Base-by-base conservation (phyloP, 129 eudicot genomes). In the Chrysanthemum makinoi region DNA sequence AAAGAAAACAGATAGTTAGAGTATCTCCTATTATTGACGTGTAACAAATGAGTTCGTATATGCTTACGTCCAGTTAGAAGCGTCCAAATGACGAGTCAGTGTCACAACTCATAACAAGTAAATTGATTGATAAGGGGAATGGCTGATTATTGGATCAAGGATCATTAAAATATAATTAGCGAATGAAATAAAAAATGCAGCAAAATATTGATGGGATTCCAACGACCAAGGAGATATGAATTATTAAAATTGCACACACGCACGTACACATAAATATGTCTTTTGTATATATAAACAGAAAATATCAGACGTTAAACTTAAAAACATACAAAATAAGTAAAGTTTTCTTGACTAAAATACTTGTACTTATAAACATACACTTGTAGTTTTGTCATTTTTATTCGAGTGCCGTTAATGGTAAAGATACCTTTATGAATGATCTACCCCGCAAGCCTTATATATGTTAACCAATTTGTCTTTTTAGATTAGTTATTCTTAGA, bases 1-100 rank as follows among this genome's bases (percentile, higher is more conserved):
- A 4, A 30, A 4, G 6, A 3, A 6, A 30, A 30, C 6, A 0
- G 11, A 30, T 16, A n/a, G 12, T 10, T 28, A 62, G 2, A 28
- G 33, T 62, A 28, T 49, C 11, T 15, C 3, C 6, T 56, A 14
- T 15, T 15, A 22, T 35, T 15, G 30, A 62, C 12, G 30, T 13
- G 33, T 28, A 28, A 30, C 6, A 0, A 30, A 62, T 28, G 15
- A 62, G 15, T 62, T 62, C 50, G 68, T 33, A 33, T 46, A 28
- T 62, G 68, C 19, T 35, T 16, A 62, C 68, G 68, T 62, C 17
- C 11, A 20, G 6, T n/a, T 26, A 62, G n/a, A 33, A 62, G 24
- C 13, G 17, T 62, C 68, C 68, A 62, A 62, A 62, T 28, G 33
- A 62, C 5, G 43, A 62, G 50, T 62, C 68, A 62, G n/a, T 62